A percentile compares a stretch with the other conserved stretches of the same genome.
These are phyloP conservation scores for Exutisphaerella laricina DNA, from an alignment of 2,329 filamentous ascomycete species.

Conservation along the genomic window DNA sequence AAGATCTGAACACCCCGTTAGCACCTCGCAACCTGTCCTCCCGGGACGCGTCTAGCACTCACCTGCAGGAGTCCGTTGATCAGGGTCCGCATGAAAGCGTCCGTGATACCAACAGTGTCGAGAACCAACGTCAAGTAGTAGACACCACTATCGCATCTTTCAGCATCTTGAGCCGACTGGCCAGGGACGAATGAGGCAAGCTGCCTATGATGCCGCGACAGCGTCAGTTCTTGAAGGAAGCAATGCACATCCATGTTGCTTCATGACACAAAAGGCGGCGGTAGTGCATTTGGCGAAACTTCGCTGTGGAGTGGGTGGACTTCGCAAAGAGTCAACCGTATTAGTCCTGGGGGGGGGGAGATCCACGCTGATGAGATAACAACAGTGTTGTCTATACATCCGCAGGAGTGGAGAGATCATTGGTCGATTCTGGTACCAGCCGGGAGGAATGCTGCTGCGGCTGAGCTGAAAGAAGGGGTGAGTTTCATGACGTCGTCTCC, in stretches of 20 bases:
- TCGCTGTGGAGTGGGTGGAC: conserved; percentile 82
- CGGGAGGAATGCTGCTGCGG: conserved; percentile 34
- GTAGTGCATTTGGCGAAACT: conserved; percentile 55
- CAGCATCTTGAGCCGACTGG: too few species aligned
- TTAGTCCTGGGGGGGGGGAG: conserved; percentile 39
- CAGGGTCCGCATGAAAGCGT: conserved; percentile 37
- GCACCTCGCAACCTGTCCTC: too few species aligned
- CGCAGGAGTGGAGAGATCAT: conserved; percentile 35
- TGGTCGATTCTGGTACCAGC: conserved; percentile 40
- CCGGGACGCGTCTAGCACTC: too few species aligned
- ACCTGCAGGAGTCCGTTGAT: conserved; percentile 17
- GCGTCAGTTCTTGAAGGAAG: too few species aligned
- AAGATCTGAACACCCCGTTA: too few species aligned
- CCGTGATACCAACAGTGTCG: conserved; percentile 15
- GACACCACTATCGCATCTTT: conserved; percentile 13
- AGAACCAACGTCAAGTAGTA: conserved; percentile 17
- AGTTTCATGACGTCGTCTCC: background rate
- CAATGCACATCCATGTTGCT: too few species aligned
- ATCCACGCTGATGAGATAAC: conserved; percentile 27
- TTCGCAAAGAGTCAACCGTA: conserved; percentile 35
- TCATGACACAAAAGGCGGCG: too few species aligned
- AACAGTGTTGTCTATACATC: conserved; percentile 30
- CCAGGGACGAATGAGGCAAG: too few species aligned
- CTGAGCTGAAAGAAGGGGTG: conserved; percentile 36
- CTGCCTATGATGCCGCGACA: conserved; percentile 46